Conservation (phyloP, 305 asterid genomes). For the Withania somnifera region DNA sequence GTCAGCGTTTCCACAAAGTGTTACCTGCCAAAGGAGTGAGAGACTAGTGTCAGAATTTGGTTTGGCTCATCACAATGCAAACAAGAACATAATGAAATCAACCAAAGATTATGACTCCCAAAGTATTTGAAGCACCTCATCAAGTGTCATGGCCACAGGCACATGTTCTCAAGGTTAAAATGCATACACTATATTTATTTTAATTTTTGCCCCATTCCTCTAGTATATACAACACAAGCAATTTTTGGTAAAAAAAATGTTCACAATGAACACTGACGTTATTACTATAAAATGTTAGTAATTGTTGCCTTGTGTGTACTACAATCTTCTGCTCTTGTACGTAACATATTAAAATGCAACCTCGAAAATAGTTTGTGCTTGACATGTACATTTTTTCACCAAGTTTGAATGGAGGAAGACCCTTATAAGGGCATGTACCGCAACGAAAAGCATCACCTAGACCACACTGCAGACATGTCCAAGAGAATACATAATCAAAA, state of each 20-base stretch:
- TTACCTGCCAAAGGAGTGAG: slow-evolving; percentile 36
- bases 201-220: not conserved
- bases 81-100: not conserved
- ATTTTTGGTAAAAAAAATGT: not conserved
- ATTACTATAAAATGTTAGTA: not conserved
- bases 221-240: not conserved
- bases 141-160: not conserved
- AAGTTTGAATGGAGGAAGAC: slow-evolving; percentile 75
- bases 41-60: not conserved
- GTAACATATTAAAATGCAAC: not conserved
- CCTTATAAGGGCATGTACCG: slow-evolving; percentile 88
- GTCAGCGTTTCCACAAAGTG: slow-evolving; percentile 56
- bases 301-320: not conserved
- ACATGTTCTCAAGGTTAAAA: not conserved
- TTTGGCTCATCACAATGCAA: not conserved
- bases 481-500: not conserved
- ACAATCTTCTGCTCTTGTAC: not conserved
- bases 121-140: not conserved
- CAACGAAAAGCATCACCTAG: slow-evolving; percentile 97
- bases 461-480: slow-evolving; percentile 57
- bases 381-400: slow-evolving; percentile 78
- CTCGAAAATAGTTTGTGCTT: not conserved
- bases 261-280: not conserved
- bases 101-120: not conserved
- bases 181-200: not conserved